Percentiles rank a stretch among this genome's conserved stretches.
phyloP scores from a whole-genome alignment of 768 basidiomycete species.

The Phlegmacium glaucopus region DNA sequence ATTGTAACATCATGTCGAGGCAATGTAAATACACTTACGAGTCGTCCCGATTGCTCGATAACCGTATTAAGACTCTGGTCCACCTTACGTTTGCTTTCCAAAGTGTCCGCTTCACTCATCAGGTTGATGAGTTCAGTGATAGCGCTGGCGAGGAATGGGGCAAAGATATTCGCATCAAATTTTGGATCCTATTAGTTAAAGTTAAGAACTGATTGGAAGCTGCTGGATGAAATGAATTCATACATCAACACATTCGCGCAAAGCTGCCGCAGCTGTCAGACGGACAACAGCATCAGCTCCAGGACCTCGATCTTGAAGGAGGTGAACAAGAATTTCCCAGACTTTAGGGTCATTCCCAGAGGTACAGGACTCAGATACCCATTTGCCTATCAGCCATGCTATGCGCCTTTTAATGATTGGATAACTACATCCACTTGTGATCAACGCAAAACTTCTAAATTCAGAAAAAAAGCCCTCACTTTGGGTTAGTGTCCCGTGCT shows the following conservation, averaged over 20 bases:
- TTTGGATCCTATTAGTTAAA: conserved; percentile 46
- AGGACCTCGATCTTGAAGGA: conserved; percentile 64
- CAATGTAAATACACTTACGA: conserved; percentile 24
- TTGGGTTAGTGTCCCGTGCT: conserved; percentile 54
- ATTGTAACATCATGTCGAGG: background rate
- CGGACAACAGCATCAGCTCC: conserved; percentile 85
- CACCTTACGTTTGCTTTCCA: conserved; percentile 77
- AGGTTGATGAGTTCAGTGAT: conserved; percentile 68
- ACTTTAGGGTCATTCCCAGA: conserved; percentile 57
- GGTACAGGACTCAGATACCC: conserved; percentile 69
- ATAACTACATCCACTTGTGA: conserved; percentile 47
- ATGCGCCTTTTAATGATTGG: conserved; percentile 93
- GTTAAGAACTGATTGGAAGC: conserved; percentile 6
- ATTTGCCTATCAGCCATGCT: conserved; percentile 92
- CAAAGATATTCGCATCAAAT: conserved; percentile 61
- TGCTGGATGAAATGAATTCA: conserved; percentile 22
- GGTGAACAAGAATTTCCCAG: conserved; percentile 80
- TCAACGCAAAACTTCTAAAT: background rate
- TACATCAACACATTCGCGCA: conserved; percentile 85
- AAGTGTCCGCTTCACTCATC: conserved; percentile 67
- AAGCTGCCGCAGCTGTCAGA: conserved; percentile 75
- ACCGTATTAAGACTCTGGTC: conserved; percentile 65
- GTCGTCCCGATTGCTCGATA: conserved; percentile 51
- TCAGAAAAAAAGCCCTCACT: conserved; percentile 34
- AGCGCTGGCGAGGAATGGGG: conserved; percentile 60